Evolutionary conservation across 192 early-diverging fungal genomes (phyloP).

Genomic region (Coemansia sp.): DNA sequence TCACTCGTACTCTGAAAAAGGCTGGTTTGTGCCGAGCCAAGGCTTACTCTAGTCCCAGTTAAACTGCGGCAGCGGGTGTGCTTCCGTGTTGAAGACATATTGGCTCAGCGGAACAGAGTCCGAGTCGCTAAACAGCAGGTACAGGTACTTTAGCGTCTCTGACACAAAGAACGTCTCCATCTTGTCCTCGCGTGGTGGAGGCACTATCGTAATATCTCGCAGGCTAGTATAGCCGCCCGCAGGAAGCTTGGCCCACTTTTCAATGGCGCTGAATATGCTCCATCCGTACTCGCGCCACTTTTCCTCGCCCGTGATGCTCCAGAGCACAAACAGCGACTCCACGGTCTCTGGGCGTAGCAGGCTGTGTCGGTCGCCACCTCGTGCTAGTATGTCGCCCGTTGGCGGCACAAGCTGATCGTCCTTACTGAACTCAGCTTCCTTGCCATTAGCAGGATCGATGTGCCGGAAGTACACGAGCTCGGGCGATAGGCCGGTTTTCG

Average conservation of each 20-base stretch:
- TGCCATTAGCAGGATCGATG: not conserved
- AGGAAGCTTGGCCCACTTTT: constrained; percentile 64
- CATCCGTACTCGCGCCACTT: constrained; percentile 75
- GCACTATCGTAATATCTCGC: constrained; percentile 23
- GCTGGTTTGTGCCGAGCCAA: not conserved
- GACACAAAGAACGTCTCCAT: constrained; percentile 81
- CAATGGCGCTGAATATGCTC: constrained; percentile 81
- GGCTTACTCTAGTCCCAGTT: constrained; percentile 7
- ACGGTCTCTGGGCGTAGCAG: constrained; percentile 87
- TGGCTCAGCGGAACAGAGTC: constrained; percentile 66
- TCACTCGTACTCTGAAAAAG: not conserved
- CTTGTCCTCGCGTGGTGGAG: constrained; percentile 23
- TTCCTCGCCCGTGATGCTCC: constrained; percentile 75
- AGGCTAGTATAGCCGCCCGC: constrained; percentile 60
- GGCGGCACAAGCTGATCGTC: constrained; percentile 18
- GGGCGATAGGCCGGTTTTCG: constrained; percentile 75
- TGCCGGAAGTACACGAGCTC: constrained; percentile 30
- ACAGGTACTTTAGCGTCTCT: constrained; percentile 94
- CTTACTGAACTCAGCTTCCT: not conserved
- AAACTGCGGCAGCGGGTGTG: constrained; percentile 70
- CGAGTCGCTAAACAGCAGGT: constrained; percentile 71
- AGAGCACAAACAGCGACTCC: constrained; percentile 83
- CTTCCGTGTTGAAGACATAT: constrained; percentile 94
- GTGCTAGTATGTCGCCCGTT: constrained; percentile 33
- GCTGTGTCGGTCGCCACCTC: constrained; percentile 29